Percentiles rank a stretch among this genome's conserved stretches.
Evolutionary conservation across 345 rosid genomes (phyloP).

Genomic region (Heritiera fomes): DNA sequence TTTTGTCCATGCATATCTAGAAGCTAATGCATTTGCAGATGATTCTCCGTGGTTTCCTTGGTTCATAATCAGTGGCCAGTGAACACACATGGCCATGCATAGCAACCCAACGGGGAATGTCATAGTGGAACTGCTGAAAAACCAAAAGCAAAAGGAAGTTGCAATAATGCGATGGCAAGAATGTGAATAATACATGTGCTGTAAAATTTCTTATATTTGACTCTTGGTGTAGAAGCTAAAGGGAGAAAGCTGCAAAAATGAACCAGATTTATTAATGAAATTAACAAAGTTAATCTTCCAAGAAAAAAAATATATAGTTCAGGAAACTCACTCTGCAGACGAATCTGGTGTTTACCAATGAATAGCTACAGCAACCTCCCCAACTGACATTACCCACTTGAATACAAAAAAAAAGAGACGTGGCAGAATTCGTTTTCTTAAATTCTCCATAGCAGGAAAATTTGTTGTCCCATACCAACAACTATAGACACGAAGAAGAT

Average conservation of each 20-base stretch:
- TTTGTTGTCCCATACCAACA: neutral
- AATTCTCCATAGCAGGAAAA: neutral
- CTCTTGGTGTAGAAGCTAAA: neutral
- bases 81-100: neutral
- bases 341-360: neutral
- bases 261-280: neutral
- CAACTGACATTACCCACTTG: neutral
- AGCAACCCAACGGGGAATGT: neutral
- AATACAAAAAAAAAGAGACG: neutral
- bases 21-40: neutral
- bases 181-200: neutral
- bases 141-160: too few species aligned
- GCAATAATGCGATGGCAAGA: neutral
- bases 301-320: neutral
- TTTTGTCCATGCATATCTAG: neutral
- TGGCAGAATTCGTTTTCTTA: too few species aligned
- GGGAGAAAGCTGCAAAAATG: neutral
- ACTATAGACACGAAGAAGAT: neutral
- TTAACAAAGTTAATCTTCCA: neutral
- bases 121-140: neutral
- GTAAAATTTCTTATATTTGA: neutral
- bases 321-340: neutral
- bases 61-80: neutral
- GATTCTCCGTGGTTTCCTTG: too few species aligned
- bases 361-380: neutral